These are phyloP conservation scores for Phaseolus lunatus DNA, from an alignment of 306 rosid genomes.

Conservation along the genomic window DNA sequence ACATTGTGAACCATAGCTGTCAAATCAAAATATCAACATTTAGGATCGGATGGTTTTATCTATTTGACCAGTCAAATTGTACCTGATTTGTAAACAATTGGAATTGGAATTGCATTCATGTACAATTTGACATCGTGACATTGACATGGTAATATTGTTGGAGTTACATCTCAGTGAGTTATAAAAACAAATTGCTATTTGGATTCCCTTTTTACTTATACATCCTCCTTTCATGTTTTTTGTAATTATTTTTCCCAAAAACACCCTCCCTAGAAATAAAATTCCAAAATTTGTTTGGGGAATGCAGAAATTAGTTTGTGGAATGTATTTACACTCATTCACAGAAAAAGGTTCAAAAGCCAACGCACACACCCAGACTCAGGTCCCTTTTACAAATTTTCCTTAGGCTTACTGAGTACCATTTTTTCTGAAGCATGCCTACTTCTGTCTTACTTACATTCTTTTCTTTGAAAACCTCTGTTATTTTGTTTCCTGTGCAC, in stretches of 20 bases:
- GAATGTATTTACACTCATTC: not conserved
- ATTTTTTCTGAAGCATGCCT: not conserved
- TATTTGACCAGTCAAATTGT: slow-evolving; percentile 18
- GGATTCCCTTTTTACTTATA: not conserved
- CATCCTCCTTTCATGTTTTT: too few species aligned
- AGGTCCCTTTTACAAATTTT: too few species aligned
- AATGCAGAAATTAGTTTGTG: not conserved
- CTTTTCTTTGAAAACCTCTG: not conserved
- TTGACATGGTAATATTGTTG: slow-evolving; percentile 18
- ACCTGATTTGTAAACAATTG: not conserved
- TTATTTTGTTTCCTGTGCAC: not conserved
- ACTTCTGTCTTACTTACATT: not conserved
- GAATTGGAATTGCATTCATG: not conserved
- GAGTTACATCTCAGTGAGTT: not conserved
- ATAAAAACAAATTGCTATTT: not conserved
- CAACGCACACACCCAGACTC: too few species aligned
- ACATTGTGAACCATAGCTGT: slow-evolving; percentile 4
- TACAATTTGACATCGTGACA: slow-evolving; percentile 16
- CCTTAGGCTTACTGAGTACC: not conserved
- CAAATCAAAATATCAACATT: not conserved
- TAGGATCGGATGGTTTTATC: slow-evolving; percentile 14
- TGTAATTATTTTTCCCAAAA: too few species aligned
- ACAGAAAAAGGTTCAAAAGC: too few species aligned
- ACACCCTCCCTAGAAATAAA: too few species aligned
- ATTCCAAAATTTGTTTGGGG: too few species aligned